A percentile compares a stretch with the other conserved stretches of the same genome.
Evolutionary conservation across 2,329 filamentous ascomycete genomes (phyloP).

Genomic region (Claviceps spartinae): DNA sequence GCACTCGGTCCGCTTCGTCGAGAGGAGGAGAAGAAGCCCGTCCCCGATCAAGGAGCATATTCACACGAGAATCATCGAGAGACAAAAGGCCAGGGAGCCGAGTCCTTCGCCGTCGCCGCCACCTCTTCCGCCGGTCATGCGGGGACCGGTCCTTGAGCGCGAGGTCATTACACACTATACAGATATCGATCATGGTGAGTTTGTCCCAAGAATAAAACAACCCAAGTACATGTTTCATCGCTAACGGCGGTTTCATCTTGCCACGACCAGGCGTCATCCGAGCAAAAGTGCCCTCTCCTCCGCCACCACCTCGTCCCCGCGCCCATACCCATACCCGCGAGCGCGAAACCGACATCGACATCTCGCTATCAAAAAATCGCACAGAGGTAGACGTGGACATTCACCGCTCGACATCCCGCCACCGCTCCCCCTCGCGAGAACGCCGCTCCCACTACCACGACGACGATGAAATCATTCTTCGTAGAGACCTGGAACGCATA

Average conservation of each 20-base stretch:
- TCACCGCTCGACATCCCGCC: constrained; percentile 21
- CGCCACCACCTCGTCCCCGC: constrained; percentile 30
- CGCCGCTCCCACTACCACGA: constrained; percentile 35
- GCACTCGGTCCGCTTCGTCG: constrained; percentile 23
- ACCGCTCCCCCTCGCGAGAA: constrained; percentile 22
- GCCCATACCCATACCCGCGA: constrained; percentile 22
- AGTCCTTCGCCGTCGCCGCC: constrained; percentile 22
- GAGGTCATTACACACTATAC: constrained; percentile 83
- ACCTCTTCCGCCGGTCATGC: constrained; percentile 51
- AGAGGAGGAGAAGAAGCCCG: constrained; percentile 24
- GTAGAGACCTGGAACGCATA: constrained; percentile 38
- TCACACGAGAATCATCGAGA: constrained; percentile 35
- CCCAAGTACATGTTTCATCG: no score
- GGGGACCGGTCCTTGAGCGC: constrained; percentile 68
- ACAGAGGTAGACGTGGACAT: constrained; percentile 50
- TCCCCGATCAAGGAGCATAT: constrained; percentile 33
- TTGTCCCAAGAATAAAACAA: neutral
- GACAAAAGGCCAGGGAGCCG: constrained; percentile 27
- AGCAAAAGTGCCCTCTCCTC: constrained; percentile 29
- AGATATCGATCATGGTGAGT: constrained; percentile 72
- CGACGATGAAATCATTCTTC: constrained; percentile 56
- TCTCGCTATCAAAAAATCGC: constrained; percentile 37
- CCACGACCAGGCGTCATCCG: constrained; percentile 28
- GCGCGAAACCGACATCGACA: constrained; percentile 44
- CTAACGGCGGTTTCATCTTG: no score